Evolutionary conservation across 1,284 basidiomycete species (phyloP), one percentile per base, ranked within the genome.

Genomic region (Sutorius eximius): DNA sequence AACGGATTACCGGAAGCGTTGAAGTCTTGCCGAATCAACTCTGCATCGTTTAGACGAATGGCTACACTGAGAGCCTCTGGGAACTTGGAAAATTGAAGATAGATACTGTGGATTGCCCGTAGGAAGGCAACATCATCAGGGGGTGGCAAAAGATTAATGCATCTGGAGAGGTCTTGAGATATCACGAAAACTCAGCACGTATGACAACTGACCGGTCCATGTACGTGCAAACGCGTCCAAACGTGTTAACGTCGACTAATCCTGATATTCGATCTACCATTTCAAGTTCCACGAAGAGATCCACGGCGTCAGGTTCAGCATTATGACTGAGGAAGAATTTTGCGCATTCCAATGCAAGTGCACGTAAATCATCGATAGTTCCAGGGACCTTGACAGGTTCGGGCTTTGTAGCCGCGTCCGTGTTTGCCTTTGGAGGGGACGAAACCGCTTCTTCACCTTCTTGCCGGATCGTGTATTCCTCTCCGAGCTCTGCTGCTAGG

Each of bases 241-340:
- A 99, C 0, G 93, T 98, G 73, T 96, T 91, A 49, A 87, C 82
- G 67, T 97, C 94, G 24, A 96, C 87, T 56, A 94, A 75, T 20
- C 83, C 77, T 8, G 82, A 80, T 59, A 97, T 86, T 63, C 83
- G 82, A 61, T 89, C 82, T 48, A 98, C 91, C 61, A 93, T 91
- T 73, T 99, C 97, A 60, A 99, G 75, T 71, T 99, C 97, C 67
- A 98, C 87, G 55, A 99, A 75, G 33, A 99, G 79, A 74, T 99
- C 97, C 20, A 99, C 96, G 0, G 97, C 97, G 70, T 99, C 97
- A 30, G 95, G 95, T 73, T 99, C 97, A 13, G 95, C 97, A 65
- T 99, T 98, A 74, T 99, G 97, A 30, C 83, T 82, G 34, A 99
- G 79, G 59, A 98, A 82, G 79, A 99, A 99, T 20, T 83, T 87